These are phyloP conservation scores for Sporothrix mexicana DNA, from an alignment of 2,329 filamentous ascomycete genomes.

Conservation along the genomic window DNA sequence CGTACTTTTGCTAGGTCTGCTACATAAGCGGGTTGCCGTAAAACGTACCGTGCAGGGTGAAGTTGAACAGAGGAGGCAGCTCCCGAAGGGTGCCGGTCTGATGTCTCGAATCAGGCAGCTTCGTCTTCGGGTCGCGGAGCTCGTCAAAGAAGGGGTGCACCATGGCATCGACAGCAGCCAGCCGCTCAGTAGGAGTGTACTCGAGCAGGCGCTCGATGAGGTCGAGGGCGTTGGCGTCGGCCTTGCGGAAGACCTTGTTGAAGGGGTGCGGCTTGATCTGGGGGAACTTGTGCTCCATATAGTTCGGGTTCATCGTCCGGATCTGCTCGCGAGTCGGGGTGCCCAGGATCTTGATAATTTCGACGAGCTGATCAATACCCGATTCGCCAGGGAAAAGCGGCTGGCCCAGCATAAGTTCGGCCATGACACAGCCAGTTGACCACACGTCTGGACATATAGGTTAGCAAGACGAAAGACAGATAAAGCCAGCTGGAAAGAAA, in stretches of 20 bases:
- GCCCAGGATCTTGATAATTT: constrained; percentile 98
- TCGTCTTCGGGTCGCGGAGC: constrained; percentile 86
- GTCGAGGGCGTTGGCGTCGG: constrained; percentile 89
- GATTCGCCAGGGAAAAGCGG: constrained; percentile 98
- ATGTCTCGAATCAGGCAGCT: constrained; percentile 92
- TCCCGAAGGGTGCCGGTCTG: constrained; percentile 79
- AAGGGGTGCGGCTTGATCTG: constrained; percentile 99
- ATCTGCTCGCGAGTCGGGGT: constrained; percentile 98
- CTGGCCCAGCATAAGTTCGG: constrained; percentile 97
- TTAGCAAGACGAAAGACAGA: not conserved
- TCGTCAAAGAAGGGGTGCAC: constrained; percentile 99
- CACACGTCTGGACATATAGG: constrained; percentile 75
- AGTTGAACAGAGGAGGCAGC: constrained; percentile 88
- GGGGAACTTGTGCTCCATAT: constrained; percentile 99
- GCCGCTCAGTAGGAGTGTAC: constrained; percentile 94
- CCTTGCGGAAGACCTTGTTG: constrained; percentile 98
- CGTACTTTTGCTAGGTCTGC: not conserved
- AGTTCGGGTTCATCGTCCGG: constrained; percentile 99
- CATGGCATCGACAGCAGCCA: constrained; percentile 95
- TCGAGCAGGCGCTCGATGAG: constrained; percentile 92
- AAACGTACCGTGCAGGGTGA: constrained; percentile 84
- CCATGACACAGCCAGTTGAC: constrained; percentile 99
- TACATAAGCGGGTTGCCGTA: not conserved
- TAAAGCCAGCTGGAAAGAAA: not conserved
- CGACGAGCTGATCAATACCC: constrained; percentile 96